Evolutionary conservation across 1,284 basidiomycete species (phyloP).

Genomic region (Ceratobasidium sp.): DNA sequence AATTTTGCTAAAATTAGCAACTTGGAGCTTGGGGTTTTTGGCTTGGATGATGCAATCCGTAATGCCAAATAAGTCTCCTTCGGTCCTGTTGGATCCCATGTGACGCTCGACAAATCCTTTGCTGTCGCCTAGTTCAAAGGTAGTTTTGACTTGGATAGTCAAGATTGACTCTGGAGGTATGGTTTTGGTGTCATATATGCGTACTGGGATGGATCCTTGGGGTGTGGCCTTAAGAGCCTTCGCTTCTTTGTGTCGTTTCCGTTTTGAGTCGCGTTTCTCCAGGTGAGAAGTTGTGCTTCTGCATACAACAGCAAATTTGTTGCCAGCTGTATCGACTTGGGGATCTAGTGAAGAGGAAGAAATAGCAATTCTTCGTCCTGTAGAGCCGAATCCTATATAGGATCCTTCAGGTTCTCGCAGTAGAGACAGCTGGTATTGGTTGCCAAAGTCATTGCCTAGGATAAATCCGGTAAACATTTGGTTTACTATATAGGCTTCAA

Average conservation of each 20-base stretch:
- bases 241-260: not conserved
- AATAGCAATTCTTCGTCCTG: constrained; percentile 44
- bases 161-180: not conserved
- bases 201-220: not conserved
- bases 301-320: constrained; percentile 7
- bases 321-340: constrained; percentile 8
- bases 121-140: not conserved
- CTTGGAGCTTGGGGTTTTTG: constrained; percentile 47
- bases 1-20: constrained; percentile 50
- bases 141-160: constrained; percentile 27
- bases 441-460: constrained; percentile 56
- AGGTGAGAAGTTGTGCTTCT: not conserved
- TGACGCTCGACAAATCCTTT: not conserved
- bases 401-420: constrained; percentile 51
- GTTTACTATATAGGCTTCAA: constrained; percentile 56
- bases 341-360: constrained; percentile 51
- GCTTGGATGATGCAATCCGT: constrained; percentile 50
- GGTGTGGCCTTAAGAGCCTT: not conserved
- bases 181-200: not conserved
- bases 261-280: not conserved
- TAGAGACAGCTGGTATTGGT: constrained; percentile 54
- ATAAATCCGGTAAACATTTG: constrained; percentile 52
- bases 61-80: constrained; percentile 50
- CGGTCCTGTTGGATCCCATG: not conserved
- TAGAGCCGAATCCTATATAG: constrained; percentile 53